These are phyloP conservation scores for Pyrenochaeta sp. DNA, from an alignment of 2,329 filamentous ascomycete species.

Conservation along the genomic window DNA sequence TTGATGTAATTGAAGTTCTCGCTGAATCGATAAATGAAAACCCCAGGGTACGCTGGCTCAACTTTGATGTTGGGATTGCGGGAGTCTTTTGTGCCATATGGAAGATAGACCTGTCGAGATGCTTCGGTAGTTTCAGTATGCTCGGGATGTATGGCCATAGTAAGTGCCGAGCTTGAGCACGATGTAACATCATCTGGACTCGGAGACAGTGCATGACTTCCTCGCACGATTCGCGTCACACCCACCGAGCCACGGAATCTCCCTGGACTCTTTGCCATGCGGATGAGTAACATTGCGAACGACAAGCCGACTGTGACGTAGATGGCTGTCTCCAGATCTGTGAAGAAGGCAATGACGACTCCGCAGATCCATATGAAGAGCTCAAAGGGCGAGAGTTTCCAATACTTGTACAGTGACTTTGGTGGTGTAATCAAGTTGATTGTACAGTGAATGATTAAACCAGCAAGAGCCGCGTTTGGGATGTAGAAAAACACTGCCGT, in stretches of 20 bases:
- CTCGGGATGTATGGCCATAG: constrained; percentile 44
- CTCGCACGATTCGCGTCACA: constrained; percentile 25
- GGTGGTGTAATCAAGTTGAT: constrained; percentile 88
- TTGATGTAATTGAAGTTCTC: constrained; percentile 96
- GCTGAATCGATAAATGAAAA: constrained; percentile 94
- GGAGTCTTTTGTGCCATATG: constrained; percentile 63
- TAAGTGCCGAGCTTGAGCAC: constrained; percentile 48
- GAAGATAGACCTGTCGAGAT: constrained; percentile 29
- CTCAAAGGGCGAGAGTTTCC: constrained; percentile 87
- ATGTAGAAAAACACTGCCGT: constrained; percentile 92
- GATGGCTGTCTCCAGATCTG: constrained; percentile 85
- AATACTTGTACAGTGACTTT: constrained; percentile 89
- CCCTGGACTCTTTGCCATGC: constrained; percentile 51
- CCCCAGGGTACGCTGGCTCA: constrained; percentile 77
- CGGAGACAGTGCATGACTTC: constrained; percentile 61
- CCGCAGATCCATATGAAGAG: constrained; percentile 89
- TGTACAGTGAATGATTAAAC: constrained; percentile 92
- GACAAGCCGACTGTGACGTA: constrained; percentile 84
- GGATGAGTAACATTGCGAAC: constrained; percentile 78
- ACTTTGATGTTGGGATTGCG: constrained; percentile 59
- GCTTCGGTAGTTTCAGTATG: not conserved
- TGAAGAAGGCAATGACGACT: constrained; percentile 85
- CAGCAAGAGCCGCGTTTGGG: constrained; percentile 78
- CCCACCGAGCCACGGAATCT: constrained; percentile 29
- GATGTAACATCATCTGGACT: not conserved